Evolutionary conservation across 352 stramenopile species (phyloP).

Genomic region (Stramenopiles sp.): DNA sequence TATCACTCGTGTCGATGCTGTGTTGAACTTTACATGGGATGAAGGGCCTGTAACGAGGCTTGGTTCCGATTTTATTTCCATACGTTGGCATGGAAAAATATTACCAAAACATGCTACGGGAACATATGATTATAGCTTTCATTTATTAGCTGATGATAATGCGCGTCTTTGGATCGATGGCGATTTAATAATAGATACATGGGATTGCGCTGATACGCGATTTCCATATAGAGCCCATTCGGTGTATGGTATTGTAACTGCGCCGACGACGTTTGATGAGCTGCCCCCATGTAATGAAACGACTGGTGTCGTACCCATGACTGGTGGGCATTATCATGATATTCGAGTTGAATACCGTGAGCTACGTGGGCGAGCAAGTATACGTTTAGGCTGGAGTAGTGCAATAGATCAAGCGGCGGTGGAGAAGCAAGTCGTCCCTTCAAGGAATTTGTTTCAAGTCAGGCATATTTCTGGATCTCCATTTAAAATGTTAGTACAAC

Average conservation of each 20-base stretch:
- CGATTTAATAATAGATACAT: background rate
- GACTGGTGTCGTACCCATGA: background rate
- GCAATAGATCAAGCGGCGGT: background rate
- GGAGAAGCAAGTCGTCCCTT: background rate
- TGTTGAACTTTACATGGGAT: slow-evolving; percentile 47
- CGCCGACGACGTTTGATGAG: background rate
- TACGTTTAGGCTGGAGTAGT: background rate
- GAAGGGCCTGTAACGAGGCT: background rate
- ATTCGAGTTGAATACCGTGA: background rate
- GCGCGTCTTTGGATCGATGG: background rate
- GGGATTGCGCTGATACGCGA: background rate
- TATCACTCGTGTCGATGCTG: slow-evolving; percentile 32
- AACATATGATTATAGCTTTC: background rate
- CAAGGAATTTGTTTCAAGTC: background rate
- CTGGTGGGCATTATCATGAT: background rate
- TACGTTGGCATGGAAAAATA: background rate
- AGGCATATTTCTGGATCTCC: background rate
- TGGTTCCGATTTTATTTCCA: background rate
- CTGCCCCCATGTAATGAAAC: background rate
- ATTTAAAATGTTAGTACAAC: background rate
- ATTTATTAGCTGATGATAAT: background rate
- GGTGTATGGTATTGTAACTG: background rate
- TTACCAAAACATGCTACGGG: background rate
- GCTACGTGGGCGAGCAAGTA: background rate
- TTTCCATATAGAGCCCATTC: background rate